Evolutionary conservation across 1,284 basidiomycete genomes (phyloP).

Genomic region (Psilocybe mexicana): DNA sequence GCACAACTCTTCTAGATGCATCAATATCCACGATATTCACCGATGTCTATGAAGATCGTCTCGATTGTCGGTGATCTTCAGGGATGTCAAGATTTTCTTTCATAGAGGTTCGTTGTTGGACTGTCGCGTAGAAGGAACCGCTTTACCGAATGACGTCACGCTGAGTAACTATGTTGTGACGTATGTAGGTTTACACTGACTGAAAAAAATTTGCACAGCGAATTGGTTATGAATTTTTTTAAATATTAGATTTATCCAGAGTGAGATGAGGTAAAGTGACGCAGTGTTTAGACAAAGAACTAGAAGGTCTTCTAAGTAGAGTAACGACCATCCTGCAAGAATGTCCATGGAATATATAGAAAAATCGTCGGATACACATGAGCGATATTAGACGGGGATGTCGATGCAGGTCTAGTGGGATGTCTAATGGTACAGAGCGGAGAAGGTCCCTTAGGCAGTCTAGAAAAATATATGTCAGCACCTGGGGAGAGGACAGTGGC

Average conservation of each 20-base stretch:
- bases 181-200: background rate
- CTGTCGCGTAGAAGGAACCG: background rate
- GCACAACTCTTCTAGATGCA: too few relatives aligned
- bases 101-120: too few relatives aligned
- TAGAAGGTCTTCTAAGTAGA: background rate
- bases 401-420: slow-evolving; percentile 8
- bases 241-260: background rate
- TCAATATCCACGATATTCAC: too few relatives aligned
- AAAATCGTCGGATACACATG: background rate
- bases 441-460: slow-evolving; percentile 15
- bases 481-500: background rate
- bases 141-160: background rate
- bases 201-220: too few relatives aligned
- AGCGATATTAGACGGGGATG: slow-evolving; percentile 9
- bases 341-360: background rate
- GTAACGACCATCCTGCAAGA: background rate
- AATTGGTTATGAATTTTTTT: background rate
- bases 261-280: background rate
- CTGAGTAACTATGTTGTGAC: background rate
- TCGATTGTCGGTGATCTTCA: too few relatives aligned
- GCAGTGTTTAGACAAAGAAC: background rate
- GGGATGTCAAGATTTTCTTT: too few relatives aligned
- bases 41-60: too few relatives aligned
- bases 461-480: background rate
- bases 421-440: slow-evolving; percentile 2